Base-by-base conservation (phyloP, 805 yeast species). In the Teunomyces cretensis region DNA sequence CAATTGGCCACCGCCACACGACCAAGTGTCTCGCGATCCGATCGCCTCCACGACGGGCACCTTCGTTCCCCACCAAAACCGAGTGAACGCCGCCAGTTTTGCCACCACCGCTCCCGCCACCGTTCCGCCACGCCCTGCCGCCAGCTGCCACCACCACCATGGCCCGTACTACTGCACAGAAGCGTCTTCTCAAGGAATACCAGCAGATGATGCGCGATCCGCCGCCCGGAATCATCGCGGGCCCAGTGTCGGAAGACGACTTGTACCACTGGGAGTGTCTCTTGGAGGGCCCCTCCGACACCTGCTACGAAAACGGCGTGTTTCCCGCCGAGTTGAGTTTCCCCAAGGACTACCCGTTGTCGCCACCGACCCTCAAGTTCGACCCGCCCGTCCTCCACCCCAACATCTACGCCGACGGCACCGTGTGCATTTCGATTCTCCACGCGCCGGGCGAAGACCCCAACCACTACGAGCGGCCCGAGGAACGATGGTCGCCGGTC, bases 371-470 rank as follows among this genome's bases (percentile, higher is more conserved):
- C 46, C 75, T 88, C 66, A 79, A 69, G 52, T 87, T 86, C 60
- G 83, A 82, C 12, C 91, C 96, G 19, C 84, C 95, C 4, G 78
- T 94, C 42, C 74, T 88, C 47, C 99, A 94, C 64, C 99, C 99
- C 17, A 94, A 94, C 65, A 83, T 94, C 44, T 94, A 92, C 63
- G 81, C 87, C 41, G 96, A 91, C 60, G 99, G 99, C 2, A 88
- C 88, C 17, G 99, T 94, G 3, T 94, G 99, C 65, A 94, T 94
- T 41, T 88, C 96, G 12, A 94, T 94, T 41, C 73, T 94, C 52
- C 99, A 94, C 62, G 83, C 97, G 1, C 96, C 98, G 1, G 99
- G 99, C 9, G 96, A 91, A 56, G 99, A 94, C 65, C 98, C 99
- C 15, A 81, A 90, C 63, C 90, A 86, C 76, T 94, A 94, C 67